Evolutionary conservation across 371 early-diverging fungal genomes (phyloP).

Genomic region (Zopfochytrium polystomum): DNA sequence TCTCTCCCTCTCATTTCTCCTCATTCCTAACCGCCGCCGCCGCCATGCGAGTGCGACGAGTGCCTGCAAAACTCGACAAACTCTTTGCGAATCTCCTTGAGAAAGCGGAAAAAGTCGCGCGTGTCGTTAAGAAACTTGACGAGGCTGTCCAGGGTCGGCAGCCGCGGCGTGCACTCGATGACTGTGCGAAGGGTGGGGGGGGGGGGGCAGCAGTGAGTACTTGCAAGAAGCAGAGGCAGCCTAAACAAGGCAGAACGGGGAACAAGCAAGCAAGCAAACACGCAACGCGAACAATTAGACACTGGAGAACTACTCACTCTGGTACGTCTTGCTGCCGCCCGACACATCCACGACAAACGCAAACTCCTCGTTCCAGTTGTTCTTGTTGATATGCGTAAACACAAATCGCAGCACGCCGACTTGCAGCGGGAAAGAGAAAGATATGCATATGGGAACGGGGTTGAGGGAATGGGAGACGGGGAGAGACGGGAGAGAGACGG

Average conservation of each 20-base stretch:
- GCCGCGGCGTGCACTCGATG: constrained; percentile 27
- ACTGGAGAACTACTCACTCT: constrained; percentile 26
- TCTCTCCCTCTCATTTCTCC: no score
- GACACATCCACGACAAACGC: constrained; percentile 32
- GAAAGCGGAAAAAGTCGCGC: constrained; percentile 35
- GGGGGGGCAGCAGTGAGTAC: neutral
- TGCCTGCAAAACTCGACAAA: constrained; percentile 21
- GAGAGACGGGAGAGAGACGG: constrained; percentile 4
- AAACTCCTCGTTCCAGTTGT: constrained; percentile 29
- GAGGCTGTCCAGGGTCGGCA: constrained; percentile 18
- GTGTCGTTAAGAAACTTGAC: constrained; percentile 26
- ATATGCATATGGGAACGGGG: no score
- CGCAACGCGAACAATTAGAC: no score
- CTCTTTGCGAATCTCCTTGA: constrained; percentile 32
- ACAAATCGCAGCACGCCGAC: constrained; percentile 25
- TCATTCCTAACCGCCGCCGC: no score
- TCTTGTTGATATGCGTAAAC: constrained; percentile 37
- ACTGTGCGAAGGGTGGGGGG: constrained; percentile 15
- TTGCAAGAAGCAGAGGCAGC: no score
- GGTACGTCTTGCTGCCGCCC: constrained; percentile 18
- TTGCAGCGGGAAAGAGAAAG: no score
- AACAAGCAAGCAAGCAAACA: no score
- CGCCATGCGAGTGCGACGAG: no score
- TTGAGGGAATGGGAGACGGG: no score
- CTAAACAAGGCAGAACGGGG: no score